phyloP scores from a whole-genome alignment of 305 asterid genomes.

The Withania somnifera region DNA sequence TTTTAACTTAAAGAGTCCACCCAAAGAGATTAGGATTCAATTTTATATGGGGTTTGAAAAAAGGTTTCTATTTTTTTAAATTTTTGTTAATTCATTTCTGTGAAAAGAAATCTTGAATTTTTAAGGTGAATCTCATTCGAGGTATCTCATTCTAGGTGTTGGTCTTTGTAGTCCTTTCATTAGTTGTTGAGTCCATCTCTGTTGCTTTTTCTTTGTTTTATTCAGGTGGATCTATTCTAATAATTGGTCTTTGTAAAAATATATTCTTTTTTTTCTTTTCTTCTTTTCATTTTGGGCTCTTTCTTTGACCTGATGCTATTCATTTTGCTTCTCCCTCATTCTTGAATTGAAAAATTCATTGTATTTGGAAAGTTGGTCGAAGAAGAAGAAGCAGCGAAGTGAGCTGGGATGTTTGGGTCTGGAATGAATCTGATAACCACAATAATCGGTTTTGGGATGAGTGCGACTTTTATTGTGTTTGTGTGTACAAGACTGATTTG shows the following conservation, averaged over 20 bases:
- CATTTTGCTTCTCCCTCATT: slow-evolving; percentile 1
- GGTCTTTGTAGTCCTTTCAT: slow-evolving; percentile 1
- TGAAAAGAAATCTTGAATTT: neutral
- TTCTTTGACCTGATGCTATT: slow-evolving; percentile 2
- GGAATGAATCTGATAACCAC: slow-evolving; percentile 82
- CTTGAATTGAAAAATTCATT: neutral
- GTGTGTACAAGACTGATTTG: slow-evolving; percentile 74
- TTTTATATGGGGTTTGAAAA: neutral
- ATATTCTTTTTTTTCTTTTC: neutral
- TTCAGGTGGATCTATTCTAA: neutral
- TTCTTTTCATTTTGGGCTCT: neutral
- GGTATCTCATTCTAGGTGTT: slow-evolving; percentile 41
- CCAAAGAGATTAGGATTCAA: slow-evolving; percentile 34
- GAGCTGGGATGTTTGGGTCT: slow-evolving; percentile 34
- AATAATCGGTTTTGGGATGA: slow-evolving; percentile 85
- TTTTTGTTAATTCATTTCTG: neutral
- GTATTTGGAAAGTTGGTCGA: neutral
- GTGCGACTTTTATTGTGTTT: slow-evolving; percentile 87
- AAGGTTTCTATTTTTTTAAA: neutral
- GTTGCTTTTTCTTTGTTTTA: neutral
- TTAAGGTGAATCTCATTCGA: slow-evolving; percentile 30
- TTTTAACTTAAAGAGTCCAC: slow-evolving; percentile 34
- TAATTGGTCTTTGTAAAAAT: neutral
- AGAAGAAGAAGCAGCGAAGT: neutral
- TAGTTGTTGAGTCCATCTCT: slow-evolving; percentile 1